Evolutionary conservation across 148 eudicot species (phyloP).

Genomic region (Chenopodium album): DNA sequence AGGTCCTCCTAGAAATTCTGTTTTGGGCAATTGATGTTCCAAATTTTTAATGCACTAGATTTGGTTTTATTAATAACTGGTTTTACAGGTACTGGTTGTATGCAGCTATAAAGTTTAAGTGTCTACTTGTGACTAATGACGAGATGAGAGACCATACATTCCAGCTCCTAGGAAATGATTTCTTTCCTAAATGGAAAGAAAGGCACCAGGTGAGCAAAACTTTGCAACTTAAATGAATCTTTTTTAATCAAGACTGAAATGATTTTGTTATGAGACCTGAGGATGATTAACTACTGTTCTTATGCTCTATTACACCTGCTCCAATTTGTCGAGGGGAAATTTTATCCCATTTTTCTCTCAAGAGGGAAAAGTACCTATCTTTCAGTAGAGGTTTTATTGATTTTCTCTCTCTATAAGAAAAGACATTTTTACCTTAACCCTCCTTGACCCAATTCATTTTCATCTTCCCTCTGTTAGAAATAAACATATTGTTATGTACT

Average conservation of each 20-base stretch:
- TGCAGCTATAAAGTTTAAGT: conserved; percentile 80
- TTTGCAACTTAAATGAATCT: neutral
- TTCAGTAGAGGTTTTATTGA: neutral
- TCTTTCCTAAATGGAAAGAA: conserved; percentile 92
- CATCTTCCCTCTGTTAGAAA: no score
- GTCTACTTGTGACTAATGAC: conserved; percentile 81
- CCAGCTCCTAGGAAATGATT: conserved; percentile 84
- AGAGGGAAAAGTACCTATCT: neutral
- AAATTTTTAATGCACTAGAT: conserved; percentile 17
- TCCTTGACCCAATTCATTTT: neutral
- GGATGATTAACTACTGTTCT: neutral
- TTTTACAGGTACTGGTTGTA: conserved; percentile 89
- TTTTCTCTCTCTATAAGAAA: neutral
- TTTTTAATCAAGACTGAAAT: no score
- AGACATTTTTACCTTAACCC: neutral
- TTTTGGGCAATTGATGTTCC: neutral
- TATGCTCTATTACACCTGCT: neutral
- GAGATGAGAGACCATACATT: conserved; percentile 94
- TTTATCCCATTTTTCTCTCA: neutral
- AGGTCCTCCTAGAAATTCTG: neutral
- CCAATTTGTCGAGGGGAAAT: neutral
- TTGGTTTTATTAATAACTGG: conserved; percentile 1
- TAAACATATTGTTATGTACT: no score
- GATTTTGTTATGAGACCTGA: neutral
- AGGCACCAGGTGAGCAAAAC: conserved; percentile 73